Percentiles rank a stretch among this genome's conserved stretches.
Conservation (phyloP, 495 filamentous ascomycete genomes). For the Aspergillus heteromorphus region DNA sequence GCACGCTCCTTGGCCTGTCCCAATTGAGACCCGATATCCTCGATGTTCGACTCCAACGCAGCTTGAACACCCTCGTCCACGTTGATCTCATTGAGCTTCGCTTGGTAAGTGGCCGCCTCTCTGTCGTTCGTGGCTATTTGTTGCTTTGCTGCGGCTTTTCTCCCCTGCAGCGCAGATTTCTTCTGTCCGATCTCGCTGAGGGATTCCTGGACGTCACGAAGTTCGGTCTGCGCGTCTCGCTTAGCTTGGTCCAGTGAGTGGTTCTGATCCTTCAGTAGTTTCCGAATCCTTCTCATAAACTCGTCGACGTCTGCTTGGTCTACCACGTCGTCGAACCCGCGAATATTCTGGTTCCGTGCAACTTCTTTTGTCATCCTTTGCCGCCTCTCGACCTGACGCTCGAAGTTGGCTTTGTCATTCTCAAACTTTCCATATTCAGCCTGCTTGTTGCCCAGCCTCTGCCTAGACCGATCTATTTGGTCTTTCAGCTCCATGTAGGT, state of each 20-base stretch:
- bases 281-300: conserved; percentile 75
- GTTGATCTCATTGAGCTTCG: conserved; percentile 60
- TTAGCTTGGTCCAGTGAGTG: conserved; percentile 67
- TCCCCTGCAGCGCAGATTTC: conserved; percentile 61
- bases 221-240: conserved; percentile 63
- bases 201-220: conserved; percentile 57
- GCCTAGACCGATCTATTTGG: conserved; percentile 54
- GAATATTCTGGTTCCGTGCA: conserved; percentile 72
- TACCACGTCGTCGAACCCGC: conserved; percentile 74
- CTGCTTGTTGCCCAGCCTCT: conserved; percentile 62
- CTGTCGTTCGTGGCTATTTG: conserved; percentile 66
- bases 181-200: conserved; percentile 66
- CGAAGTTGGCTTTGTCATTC: conserved; percentile 80
- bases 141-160: conserved; percentile 62
- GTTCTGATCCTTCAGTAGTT: conserved; percentile 70
- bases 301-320: conserved; percentile 65
- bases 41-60: conserved; percentile 63
- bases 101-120: conserved; percentile 56
- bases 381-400: conserved; percentile 66
- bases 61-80: conserved; percentile 80
- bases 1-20: conserved; percentile 56
- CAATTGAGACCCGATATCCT: conserved; percentile 61
- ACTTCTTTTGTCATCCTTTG: conserved; percentile 70
- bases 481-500: conserved; percentile 58
- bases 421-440: conserved; percentile 78